Evolutionary conservation across 768 basidiomycete genomes (phyloP), one percentile per base, ranked within the genome.

Genomic region (Ramaria rubella): DNA sequence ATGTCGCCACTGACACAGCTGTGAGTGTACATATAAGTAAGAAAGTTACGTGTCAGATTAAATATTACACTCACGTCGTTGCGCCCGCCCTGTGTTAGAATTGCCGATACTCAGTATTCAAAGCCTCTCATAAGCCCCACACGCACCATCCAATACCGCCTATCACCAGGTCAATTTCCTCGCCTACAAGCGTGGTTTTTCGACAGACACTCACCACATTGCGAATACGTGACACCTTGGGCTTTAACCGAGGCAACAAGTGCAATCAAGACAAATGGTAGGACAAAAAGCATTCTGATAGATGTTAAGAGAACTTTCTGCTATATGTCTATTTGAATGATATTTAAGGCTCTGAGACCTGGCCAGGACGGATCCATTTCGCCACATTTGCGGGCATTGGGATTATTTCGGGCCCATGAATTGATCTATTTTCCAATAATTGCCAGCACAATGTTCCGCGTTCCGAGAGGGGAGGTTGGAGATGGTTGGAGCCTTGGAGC

Each of bases 1-100:
- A 66, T 70, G 57, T 75, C 77, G 5, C 77, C 76, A 27, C 71
- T 50, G 12, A 75, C 68, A 58, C 77, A 79, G 21, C 49, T 51
- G 46, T n/a, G 21, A 49, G 21, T n/a, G 6, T 14, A 51, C 26
- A 30, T 21, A 4, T 14, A 27, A 27, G 27, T 3, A 6, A 30
- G 24, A 3, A 17, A 14, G 33, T 9, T 51, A n/a, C 12, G 11
- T n/a, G 8, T 14, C 2, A 27, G 9, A 19, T 5, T 19, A 30
- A 6, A 51, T 17, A 9, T 14, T 14, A 33, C 27, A 51, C 49
- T 14, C 31, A 51, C 49, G 71, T 73, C 1, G 74, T 75, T 5
- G 74, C 50, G 9, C 77, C 77, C 38, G 69, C 57, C 76, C 76
- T 78, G 43, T 44, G 12, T 24, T 12, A 15, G 33, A 12, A 5